These are phyloP conservation scores for Cicer chorassanicum DNA, from an alignment of 306 rosid genomes.

Conservation along the genomic window DNA sequence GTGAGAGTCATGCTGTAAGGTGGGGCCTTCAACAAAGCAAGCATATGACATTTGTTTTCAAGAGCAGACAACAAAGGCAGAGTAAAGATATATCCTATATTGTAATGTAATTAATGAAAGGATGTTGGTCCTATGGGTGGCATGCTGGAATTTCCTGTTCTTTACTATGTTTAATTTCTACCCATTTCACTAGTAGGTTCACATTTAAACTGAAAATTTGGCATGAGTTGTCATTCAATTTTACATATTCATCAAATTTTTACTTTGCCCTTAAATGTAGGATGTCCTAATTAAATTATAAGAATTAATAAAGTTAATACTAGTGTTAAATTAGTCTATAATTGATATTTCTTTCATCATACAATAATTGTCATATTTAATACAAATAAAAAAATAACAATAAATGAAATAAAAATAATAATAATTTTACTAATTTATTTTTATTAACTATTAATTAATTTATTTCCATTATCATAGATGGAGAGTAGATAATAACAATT, in stretches of 20 bases:
- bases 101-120: neutral
- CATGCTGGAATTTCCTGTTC: conserved; percentile 38
- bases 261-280: no score
- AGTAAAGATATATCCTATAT: neutral
- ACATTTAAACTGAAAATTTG: conserved; percentile 24
- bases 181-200: neutral
- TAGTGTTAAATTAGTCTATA: no score
- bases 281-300: no score
- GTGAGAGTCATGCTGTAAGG: conserved; percentile 2
- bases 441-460: no score
- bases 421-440: no score
- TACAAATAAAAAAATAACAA: no score
- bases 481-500: no score
- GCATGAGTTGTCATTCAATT: conserved; percentile 7
- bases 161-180: conserved; percentile 14
- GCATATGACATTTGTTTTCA: conserved; percentile 23
- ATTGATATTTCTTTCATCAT: no score
- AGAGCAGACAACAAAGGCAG: conserved; percentile 30
- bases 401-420: no score
- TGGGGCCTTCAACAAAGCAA: conserved; percentile 41
- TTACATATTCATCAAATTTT: neutral
- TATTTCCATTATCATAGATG: no score
- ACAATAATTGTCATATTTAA: no score
- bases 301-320: no score
- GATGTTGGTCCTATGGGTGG: conserved; percentile 47